phyloP scores from a whole-genome alignment of 1,139 yeast species.

The Candida gigantensis region DNA sequence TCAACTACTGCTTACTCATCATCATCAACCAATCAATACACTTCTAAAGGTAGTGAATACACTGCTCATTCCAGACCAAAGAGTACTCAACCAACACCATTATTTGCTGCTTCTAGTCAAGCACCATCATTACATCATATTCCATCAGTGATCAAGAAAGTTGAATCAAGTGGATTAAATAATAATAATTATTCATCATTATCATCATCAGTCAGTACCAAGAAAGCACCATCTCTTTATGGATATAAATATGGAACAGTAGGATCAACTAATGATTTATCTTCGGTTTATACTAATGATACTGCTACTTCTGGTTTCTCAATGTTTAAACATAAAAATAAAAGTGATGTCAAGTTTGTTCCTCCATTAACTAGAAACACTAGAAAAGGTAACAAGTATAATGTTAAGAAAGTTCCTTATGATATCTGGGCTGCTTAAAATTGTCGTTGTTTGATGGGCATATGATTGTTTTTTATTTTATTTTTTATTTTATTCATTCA shows the following conservation, averaged over 20 bases:
- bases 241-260: slow-evolving; percentile 14
- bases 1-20: slow-evolving; percentile 1
- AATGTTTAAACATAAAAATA: slow-evolving; percentile 24
- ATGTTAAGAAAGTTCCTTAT: slow-evolving; percentile 33
- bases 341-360: slow-evolving; percentile 18
- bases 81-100: slow-evolving; percentile 6
- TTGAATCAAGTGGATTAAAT: slow-evolving; percentile 5
- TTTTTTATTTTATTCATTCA: neutral
- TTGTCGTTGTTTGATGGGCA: neutral
- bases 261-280: slow-evolving; percentile 21
- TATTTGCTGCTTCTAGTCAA: slow-evolving; percentile 7
- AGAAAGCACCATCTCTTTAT: slow-evolving; percentile 2
- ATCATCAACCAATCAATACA: neutral
- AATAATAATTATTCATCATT: too few species aligned
- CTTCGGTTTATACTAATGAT: slow-evolving; percentile 32
- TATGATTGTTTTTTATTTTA: neutral
- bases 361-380: slow-evolving; percentile 21
- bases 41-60: slow-evolving; percentile 16
- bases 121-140: slow-evolving; percentile 1
- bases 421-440: slow-evolving; percentile 23
- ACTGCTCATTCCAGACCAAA: slow-evolving; percentile 8
- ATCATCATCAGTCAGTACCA: slow-evolving; percentile 1
- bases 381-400: slow-evolving; percentile 29
- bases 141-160: slow-evolving; percentile 8
- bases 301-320: slow-evolving; percentile 37